Base-by-base conservation (phyloP, 2,329 filamentous ascomycete species). In the Colletotrichum magnum region DNA sequence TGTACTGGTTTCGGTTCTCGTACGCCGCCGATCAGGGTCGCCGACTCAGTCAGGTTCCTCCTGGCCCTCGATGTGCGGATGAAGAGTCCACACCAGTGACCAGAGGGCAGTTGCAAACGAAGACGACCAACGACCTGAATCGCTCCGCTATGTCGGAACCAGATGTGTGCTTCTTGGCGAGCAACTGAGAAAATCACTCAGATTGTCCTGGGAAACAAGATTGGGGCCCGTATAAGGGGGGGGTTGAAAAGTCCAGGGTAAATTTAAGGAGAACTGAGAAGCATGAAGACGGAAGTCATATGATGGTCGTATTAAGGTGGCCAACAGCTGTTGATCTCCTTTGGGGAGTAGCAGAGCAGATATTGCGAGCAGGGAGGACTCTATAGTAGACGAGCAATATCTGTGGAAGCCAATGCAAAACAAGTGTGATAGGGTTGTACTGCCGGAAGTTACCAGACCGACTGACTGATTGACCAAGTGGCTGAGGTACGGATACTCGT, bases 271-370 rank as follows among this genome's bases (percentile, higher is more conserved):
- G 47, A 2, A 18, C 28, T 18, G 41, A 57, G 16, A 39, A 52
- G 66, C 61, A 60, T 59, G 54, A 66, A 69, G 43, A 39, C 53
- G 43, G 24, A 18, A 51, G 36, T 57, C 32, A 60, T 69, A 69
- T 69, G 51, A 69, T 51, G 51, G 62, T 24, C 56, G 51, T 66
- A 24, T 43, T 39, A 66, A 69, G 56, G 45, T 61, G 56, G 53
- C 50, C 52, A 26, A 9, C 28, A 56, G 18, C 16, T 24, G 56
- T 41, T 36, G 51, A 45, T 63, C 43, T 48, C 26, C 41, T 50
- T 12, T 24, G 45, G 26, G 24, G 52, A 28, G 16, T 52, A 24
- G 52, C n/a, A 41, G 36, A 7, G 5, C 50, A 41, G 47, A 53
- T 39, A 52, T 28, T 45, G 36, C 5, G 45, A 52, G 54, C 21